Evolutionary conservation across 352 stramenopile genomes (phyloP), one percentile per base, ranked within the genome.

Genomic region (Pythium biforme): DNA sequence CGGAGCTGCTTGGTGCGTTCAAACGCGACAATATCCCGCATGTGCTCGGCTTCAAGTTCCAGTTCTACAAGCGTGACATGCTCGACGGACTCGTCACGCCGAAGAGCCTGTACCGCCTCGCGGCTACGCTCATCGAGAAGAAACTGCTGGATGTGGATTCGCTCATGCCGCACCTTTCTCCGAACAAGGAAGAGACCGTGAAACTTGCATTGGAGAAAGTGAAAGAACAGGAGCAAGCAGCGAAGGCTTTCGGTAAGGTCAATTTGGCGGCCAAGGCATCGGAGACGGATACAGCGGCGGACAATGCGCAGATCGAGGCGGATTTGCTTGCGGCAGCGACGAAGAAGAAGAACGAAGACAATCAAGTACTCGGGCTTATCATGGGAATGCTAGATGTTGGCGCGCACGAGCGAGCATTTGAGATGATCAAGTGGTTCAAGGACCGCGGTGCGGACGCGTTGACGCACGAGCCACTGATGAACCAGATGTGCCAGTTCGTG

Each of bases 11-110:
- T 2, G 63, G 61, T 0, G 66, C 76, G 23, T 97, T 97, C 66
- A 92, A 91, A 55, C 72, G 71, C 4, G 81, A 88, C 29, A 88
- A 74, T 52, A 73, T 98, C 29, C 86, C 87, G 1, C 91, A 98
- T 59, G 77, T 98, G 12, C 64, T 98, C 17, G 94, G 94, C 17
- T 98, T 98, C 70, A 98, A 98, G 73, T 97, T 97, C 55, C 77
- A 90, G 58, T 95, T 91, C 39, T 98, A 98, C 81, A 88, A 89
- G 57, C 70, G 79, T 26, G 72, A 77, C 15, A 53, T 71, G 29
- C 62, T 64, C 3, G 75, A 84, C 29, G 70, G 64, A 9, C 31
- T 78, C 4, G 72, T 63, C 31, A 92, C 88, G 19, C 81, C 82
- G 1, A 76, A 63, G 4, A 88, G 83, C 23, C 69, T 98, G 3